Conservation (phyloP, 2,329 filamentous ascomycete species). For the Fusarium hostae region DNA sequence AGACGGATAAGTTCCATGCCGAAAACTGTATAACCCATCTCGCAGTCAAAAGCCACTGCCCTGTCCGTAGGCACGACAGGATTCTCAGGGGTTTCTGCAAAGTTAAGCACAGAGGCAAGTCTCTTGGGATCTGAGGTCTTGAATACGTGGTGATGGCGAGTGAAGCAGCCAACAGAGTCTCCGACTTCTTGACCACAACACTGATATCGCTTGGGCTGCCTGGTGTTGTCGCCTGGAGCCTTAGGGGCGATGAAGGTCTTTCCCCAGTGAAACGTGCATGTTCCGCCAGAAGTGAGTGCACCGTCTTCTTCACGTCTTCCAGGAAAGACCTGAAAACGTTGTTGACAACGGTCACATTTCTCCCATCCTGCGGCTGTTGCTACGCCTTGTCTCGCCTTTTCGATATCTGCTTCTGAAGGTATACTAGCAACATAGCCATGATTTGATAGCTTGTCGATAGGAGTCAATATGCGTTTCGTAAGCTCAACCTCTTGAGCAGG, state of each 20-base stretch:
- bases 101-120: conserved; percentile 82
- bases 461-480: conserved; percentile 70
- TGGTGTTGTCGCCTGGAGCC: conserved; percentile 66
- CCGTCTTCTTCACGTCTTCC: conserved; percentile 82
- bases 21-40: conserved; percentile 94
- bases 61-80: conserved; percentile 59
- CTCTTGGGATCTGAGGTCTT: conserved; percentile 81
- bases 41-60: conserved; percentile 91
- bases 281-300: conserved; percentile 78
- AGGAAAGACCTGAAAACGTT: conserved; percentile 91
- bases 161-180: conserved; percentile 78
- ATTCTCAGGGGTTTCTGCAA: conserved; percentile 79
- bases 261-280: conserved; percentile 84
- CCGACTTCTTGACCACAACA: conserved; percentile 85
- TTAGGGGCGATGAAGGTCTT: conserved; percentile 70
- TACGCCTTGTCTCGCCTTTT: conserved; percentile 72
- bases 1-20: conserved; percentile 91
- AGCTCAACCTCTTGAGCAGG: conserved; percentile 74
- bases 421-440: conserved; percentile 80
- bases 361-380: conserved; percentile 81
- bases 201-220: conserved; percentile 71
- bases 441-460: conserved; percentile 69
- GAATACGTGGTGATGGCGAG: conserved; percentile 81
- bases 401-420: conserved; percentile 74
- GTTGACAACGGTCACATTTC: conserved; percentile 85